Base-by-base conservation (phyloP, 2,329 filamentous ascomycete genomes). In the Colletotrichum neosansevieriae region DNA sequence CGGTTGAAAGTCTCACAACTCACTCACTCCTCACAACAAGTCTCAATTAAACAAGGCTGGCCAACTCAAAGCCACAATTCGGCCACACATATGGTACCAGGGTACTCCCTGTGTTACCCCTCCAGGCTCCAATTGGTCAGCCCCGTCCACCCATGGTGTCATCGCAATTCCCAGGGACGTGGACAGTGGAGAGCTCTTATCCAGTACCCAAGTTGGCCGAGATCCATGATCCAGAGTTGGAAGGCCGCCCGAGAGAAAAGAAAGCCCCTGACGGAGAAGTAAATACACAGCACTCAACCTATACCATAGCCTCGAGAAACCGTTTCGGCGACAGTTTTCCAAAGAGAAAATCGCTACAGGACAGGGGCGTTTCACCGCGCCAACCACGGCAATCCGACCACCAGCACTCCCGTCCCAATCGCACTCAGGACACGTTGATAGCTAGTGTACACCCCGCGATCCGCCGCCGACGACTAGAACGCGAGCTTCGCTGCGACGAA, bases 91-190 rank as follows among this genome's bases (percentile, higher is more conserved):
- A 3, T 2, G 6, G 2, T 5, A 21, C 47, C 49, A 50, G 45
- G 54, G 34, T 42, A 15, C 15, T 29, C 49, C 66, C 57, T 21
- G 44, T 7, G 3, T 12, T 5, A 2, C 24, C 34, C 24, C 21
- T 62, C 29, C n/a, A n/a, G n/a, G n/a, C n/a, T n/a, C n/a, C 56
- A 34, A 69, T 69, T 69, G 67, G 67, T 56, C 51, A 67, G 63
- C 50, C 57, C 38, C 29, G 49, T 47, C 54, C 32, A 32, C 54
- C 49, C 45, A 58, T 69, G 57, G 49, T 69, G 67, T 67, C 67
- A 62, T 67, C 21, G 44, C 50, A 68, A 49, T 54, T 56, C 54
- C 60, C 59, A 44, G 53, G 24, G 19, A 58, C 29, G 45, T 58
- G 38, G 24, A 24, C 24, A 4, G 24, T 24, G 24, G 64, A 67